Base-by-base conservation (phyloP, 768 basidiomycete genomes). In the Piloderma croceum region DNA sequence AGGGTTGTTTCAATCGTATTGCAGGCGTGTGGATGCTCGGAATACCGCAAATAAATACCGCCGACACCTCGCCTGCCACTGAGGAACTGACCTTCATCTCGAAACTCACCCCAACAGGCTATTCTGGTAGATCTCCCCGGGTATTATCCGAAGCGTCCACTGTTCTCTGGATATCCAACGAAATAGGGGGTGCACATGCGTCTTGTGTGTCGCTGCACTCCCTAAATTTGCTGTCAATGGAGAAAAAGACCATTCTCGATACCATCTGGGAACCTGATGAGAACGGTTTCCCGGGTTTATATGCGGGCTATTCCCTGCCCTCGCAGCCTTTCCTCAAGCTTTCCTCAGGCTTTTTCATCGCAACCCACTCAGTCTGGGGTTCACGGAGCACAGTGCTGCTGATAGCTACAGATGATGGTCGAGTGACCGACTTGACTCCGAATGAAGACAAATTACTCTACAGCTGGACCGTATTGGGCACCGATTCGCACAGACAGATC, bases 81-180 rank as follows among this genome's bases (percentile, higher is more conserved):
- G 42, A 47, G 4, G 32, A 44, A 10, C 36, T 22, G 34, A 36
- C 24, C 36, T 25, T 34, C 11, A 37, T 38, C 13, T 43, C 54
- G 32, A 76, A 70, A 44, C 52, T 81, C 20, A 78, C 73, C 0
- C 52, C 63, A 0, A 41, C 63, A 0, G 56, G 70, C 19, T 51
- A 70, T 0, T 76, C 77, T 3, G 74, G 72, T 43, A 77, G 82
- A 10, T 83, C 81, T 1, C 78, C 83, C 0, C 76, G 80, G 7
- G 52, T 77, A 25, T 47, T 71, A 13, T 50, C 57, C 11, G 38
- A 51, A 2, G 43, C 45, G 4, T 47, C 58, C 2, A 52, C 4
- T 3, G 49, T 82, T 6, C 56, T 79, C 32, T 85, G 76, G 72
- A 50, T 85, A 7, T 69, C 79, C 6, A 71, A 69, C 46, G 56